Conservation (phyloP, 2,329 filamentous ascomycete species). For the Lecanicillium sp. region DNA sequence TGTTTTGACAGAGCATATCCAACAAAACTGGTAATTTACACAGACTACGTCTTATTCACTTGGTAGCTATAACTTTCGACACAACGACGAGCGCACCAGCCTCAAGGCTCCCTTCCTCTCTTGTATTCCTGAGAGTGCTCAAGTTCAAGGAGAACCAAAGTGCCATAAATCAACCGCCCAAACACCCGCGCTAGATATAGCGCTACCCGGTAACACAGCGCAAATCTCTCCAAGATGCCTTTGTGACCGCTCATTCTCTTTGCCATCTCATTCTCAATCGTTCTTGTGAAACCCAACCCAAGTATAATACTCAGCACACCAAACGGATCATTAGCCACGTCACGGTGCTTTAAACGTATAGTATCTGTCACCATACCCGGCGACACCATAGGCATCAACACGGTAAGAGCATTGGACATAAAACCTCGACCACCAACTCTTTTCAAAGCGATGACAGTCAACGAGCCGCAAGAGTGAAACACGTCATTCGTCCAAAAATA, state of each 20-base stretch:
- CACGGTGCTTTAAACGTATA: conserved; percentile 34
- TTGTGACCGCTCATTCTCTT: background rate
- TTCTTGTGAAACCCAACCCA: conserved; percentile 24
- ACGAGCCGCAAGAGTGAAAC: conserved; percentile 29
- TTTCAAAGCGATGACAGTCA: conserved; percentile 34
- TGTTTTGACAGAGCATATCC: too few species aligned
- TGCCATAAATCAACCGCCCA: conserved; percentile 10
- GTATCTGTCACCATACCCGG: conserved; percentile 37
- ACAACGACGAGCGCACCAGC: background rate
- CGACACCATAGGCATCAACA: conserved; percentile 37
- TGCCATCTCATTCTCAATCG: conserved; percentile 19
- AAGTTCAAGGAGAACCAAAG: conserved; percentile 28
- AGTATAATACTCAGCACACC: conserved; percentile 26
- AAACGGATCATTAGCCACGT: conserved; percentile 40
- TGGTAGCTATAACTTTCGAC: too few species aligned
- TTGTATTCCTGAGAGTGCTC: conserved; percentile 29
- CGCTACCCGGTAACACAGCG: conserved; percentile 23
- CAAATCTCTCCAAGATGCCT: conserved; percentile 4
- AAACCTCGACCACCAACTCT: conserved; percentile 40
- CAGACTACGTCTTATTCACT: too few species aligned
- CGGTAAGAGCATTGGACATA: conserved; percentile 44
- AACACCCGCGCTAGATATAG: conserved; percentile 28
- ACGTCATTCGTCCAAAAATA: conserved; percentile 38
- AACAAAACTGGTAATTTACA: too few species aligned
- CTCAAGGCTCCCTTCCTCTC: conserved; percentile 18